These are phyloP conservation scores for Lactarius quietus DNA, from an alignment of 768 basidiomycete species.

Conservation along the genomic window DNA sequence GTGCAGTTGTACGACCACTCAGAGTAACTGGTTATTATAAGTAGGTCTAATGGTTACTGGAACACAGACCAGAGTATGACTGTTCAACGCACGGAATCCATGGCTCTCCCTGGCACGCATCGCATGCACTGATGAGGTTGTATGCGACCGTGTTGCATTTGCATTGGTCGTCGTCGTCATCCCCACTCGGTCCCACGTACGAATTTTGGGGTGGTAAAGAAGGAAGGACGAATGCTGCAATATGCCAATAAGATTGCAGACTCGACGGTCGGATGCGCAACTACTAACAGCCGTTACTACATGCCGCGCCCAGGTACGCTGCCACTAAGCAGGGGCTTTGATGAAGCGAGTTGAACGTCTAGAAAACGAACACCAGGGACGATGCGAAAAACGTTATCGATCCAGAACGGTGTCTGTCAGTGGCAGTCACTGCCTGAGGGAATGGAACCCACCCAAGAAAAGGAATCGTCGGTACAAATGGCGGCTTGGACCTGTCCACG, in stretches of 20 bases:
- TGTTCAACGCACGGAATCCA: conserved; percentile 19
- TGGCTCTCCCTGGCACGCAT: conserved; percentile 26
- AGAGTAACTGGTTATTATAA: conserved; percentile 12
- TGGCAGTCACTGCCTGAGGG: background rate
- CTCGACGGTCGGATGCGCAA: background rate
- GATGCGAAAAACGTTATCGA: background rate
- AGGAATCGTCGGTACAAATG: background rate
- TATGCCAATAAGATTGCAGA: conserved; percentile 3
- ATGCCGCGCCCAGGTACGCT: conserved; percentile 6
- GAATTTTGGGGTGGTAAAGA: background rate
- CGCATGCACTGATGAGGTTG: conserved; percentile 30
- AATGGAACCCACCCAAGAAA: conserved; percentile 24
- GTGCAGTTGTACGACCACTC: conserved; percentile 16
- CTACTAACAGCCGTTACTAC: conserved; percentile 19
- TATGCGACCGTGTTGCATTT: conserved; percentile 31
- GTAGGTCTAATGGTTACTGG: background rate
- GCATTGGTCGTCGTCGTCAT: conserved; percentile 20
- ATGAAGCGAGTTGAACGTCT: conserved; percentile 20
- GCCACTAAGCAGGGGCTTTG: conserved; percentile 17
- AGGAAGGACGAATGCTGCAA: conserved; percentile 9
- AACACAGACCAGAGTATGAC: background rate
- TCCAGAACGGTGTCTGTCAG: too few relatives aligned
- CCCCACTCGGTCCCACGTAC: conserved; percentile 11
- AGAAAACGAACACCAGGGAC: too few relatives aligned
- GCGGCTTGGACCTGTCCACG: conserved; percentile 6